Evolutionary conservation across 495 filamentous ascomycete species (phyloP), one percentile per base, ranked within the genome.

Genomic region (Barbatosphaeria neglecta): DNA sequence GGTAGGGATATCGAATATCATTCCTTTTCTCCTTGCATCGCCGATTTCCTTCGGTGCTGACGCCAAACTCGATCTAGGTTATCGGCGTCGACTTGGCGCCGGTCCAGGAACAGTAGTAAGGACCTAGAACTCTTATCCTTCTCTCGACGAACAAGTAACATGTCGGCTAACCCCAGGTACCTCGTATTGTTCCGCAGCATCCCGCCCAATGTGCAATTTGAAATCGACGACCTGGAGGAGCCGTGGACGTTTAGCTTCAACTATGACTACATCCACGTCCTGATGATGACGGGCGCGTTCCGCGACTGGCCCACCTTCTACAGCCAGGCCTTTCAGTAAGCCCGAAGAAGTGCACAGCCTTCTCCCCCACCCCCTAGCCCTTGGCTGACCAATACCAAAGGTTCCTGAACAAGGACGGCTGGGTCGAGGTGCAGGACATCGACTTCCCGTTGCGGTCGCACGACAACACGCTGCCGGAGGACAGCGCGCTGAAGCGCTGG

Each of bases 221-320:
- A 68, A 40, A 58, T 72, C 43, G 63, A 68, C 47, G 68, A 75
- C 47, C 64, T 65, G 9, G 70, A 75, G 56, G 65, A 74, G 38
- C 45, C 59, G 1, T 75, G 72, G 72, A 49, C 59, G 11, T 75
- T 62, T 49, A 40, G 46, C 22, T 41, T 57, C 8, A 47, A 49
- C 3, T 74, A 72, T 50, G 67, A 74, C 56, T 69, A 64, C 55
- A 64, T 76, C 45, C 69, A 73, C 49, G 56, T 53, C 16, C 57
- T 69, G 11, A 57, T 66, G 40, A 64, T 76, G 50, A 58, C 58
- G 3, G 63, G 62, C 48, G 66, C 60, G 43, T 68, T 76, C 43
- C 52, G 57, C 6, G 63, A 73, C 50, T 69, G 64, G 60, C 60
- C 55, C 9, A 49, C 51, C 23, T 56, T 74, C 22, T 60, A 74